Base-by-base conservation (phyloP, 2,329 filamentous ascomycete species). In the Pyrenophora teres region DNA sequence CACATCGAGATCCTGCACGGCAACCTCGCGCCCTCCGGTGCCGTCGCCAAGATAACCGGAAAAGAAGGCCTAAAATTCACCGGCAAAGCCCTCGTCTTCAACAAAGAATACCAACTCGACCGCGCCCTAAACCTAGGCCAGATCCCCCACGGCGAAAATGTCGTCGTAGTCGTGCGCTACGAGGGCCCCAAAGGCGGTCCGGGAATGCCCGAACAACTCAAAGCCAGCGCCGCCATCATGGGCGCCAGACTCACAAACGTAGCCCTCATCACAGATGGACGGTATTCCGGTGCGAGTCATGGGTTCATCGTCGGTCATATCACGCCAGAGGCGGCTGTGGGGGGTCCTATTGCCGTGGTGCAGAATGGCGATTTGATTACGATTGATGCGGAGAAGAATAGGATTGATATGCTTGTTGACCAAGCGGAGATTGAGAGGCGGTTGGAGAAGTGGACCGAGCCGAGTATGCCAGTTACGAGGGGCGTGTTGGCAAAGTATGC, bases 291-390 rank as follows among this genome's bases (percentile, higher is more conserved):
- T 27, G 93, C 92, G 2, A 89, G 84, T 46, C 92, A 97, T 72
- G 92, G 92, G 0, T 96, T 96, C 74, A 94, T 96, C 67, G 90
- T 97, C 13, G 93, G 93, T 0, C 92, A 97, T 67, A 90, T 97
- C 12, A 89, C 89, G 2, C 93, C 93, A 2, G 93, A 97, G 75
- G 93, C 93, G 0, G 90, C 89, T 1, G 87, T 88, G 1, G 93
- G 93, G 13, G 93, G 93, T 0, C 92, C 93, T 0, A 92, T 97
- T 67, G 92, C 89, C 0, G 77, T 96, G 5, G 90, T 97, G 2
- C 71, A 78, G 62, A 83, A 95, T 64, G 93, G 90, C 2, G 93
- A 97, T 73, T 75, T 83, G 21, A 85, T 97, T 44, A 92, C 89
- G 3, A 97, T 97, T 66, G 89, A 94, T 70, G 92, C 92, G 0